A percentile compares a stretch with the other conserved stretches of the same genome.
Conservation (phyloP, 2,329 filamentous ascomycete species). For the Xylogone sp. region DNA sequence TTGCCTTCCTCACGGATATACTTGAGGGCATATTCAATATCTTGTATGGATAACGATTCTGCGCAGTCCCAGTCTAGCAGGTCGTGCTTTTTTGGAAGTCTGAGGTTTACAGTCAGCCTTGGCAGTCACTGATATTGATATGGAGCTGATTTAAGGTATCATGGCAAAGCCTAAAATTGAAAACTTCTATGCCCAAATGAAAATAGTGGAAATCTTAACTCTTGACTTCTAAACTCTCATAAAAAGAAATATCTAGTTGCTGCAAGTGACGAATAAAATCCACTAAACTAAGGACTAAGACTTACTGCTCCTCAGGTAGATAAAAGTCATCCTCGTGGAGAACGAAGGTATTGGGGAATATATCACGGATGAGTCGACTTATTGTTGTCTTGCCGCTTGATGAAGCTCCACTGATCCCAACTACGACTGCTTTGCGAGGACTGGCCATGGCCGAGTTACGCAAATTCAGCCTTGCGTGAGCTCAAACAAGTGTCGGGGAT, state of each 20-base stretch:
- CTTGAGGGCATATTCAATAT: slow-evolving; percentile 61
- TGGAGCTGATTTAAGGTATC: too few relatives aligned
- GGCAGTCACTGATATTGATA: too few relatives aligned
- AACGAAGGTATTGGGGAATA: slow-evolving; percentile 76
- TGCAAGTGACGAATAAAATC: too few relatives aligned
- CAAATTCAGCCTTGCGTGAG: background rate
- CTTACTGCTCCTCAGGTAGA: slow-evolving; percentile 68
- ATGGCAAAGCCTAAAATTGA: too few relatives aligned
- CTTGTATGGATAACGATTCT: slow-evolving; percentile 68
- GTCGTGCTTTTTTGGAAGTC: slow-evolving; percentile 52
- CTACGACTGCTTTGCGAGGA: slow-evolving; percentile 44
- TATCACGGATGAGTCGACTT: slow-evolving; percentile 75
- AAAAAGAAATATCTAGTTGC: too few relatives aligned
- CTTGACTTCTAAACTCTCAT: too few relatives aligned
- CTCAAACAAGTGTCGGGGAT: too few relatives aligned
- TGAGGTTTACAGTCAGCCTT: slow-evolving; percentile 21
- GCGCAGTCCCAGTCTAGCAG: slow-evolving; percentile 91
- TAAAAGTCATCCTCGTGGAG: slow-evolving; percentile 98
- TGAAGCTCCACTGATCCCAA: slow-evolving; percentile 85
- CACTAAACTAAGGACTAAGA: slow-evolving; percentile 12
- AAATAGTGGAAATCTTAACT: too few relatives aligned
- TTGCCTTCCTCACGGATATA: slow-evolving; percentile 68
- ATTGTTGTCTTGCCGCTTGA: slow-evolving; percentile 95
- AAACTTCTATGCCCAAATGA: too few relatives aligned
- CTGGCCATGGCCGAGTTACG: background rate